phyloP scores from a whole-genome alignment of 2,329 filamentous ascomycete genomes.

The Monosporascus sp. region DNA sequence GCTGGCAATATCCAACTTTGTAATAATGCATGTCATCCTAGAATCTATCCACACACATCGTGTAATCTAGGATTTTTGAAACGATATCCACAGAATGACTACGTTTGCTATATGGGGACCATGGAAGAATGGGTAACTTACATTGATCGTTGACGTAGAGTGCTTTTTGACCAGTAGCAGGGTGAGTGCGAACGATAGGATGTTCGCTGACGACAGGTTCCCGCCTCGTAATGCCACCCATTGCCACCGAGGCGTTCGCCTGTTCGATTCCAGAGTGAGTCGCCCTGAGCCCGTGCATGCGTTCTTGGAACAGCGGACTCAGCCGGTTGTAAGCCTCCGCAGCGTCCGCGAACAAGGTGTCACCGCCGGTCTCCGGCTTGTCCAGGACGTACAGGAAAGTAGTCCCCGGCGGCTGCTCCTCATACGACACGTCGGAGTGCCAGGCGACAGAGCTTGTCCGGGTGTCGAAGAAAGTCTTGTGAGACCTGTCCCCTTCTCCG shows the following conservation, averaged over 20 bases:
- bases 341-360: constrained; percentile 77
- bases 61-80: too few species aligned
- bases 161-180: constrained; percentile 77
- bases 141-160: constrained; percentile 80
- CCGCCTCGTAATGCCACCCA: constrained; percentile 66
- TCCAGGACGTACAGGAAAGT: constrained; percentile 89
- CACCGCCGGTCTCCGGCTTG: constrained; percentile 71
- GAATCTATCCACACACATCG: too few species aligned
- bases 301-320: constrained; percentile 71
- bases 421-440: constrained; percentile 87
- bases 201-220: constrained; percentile 72
- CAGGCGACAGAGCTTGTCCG: constrained; percentile 79
- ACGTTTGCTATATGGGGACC: neutral
- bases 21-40: too few species aligned
- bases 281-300: constrained; percentile 74
- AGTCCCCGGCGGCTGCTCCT: constrained; percentile 81
- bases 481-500: constrained; percentile 57
- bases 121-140: constrained; percentile 35
- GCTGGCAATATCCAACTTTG: too few species aligned
- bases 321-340: constrained; percentile 77
- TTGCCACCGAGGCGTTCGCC: constrained; percentile 60
- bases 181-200: constrained; percentile 76
- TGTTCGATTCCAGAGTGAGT: constrained; percentile 82
- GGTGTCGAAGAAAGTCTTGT: constrained; percentile 54
- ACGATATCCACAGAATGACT: too few species aligned